Conservation (phyloP, 805 yeast species). For the Candida morakotiae region DNA sequence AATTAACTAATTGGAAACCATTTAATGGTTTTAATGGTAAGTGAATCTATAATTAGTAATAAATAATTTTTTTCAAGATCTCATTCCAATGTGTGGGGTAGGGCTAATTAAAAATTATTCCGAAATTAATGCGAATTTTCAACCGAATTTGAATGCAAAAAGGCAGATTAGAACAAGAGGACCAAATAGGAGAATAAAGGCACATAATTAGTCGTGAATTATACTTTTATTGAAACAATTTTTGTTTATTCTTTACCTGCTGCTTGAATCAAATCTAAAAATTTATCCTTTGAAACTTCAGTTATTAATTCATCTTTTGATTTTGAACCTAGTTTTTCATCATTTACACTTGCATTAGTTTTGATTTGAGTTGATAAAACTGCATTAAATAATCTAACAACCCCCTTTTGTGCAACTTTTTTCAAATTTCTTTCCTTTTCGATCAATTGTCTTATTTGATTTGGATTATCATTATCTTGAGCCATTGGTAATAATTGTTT, state of each 20-base stretch:
- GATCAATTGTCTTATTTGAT: slow-evolving; percentile 50
- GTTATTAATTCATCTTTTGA: slow-evolving; percentile 61
- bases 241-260: slow-evolving; percentile 46
- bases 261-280: slow-evolving; percentile 80
- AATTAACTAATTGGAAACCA: neutral
- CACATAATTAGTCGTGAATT: too few species aligned
- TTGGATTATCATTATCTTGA: slow-evolving; percentile 43
- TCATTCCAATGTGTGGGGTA: too few species aligned
- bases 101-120: too few species aligned
- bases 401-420: slow-evolving; percentile 86
- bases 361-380: slow-evolving; percentile 71
- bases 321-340: slow-evolving; percentile 40
- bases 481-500: slow-evolving; percentile 58
- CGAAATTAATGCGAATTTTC: neutral
- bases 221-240: too few species aligned
- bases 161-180: too few species aligned
- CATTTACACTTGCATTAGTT: slow-evolving; percentile 48
- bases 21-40: too few species aligned
- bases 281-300: slow-evolving; percentile 84
- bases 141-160: neutral
- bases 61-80: too few species aligned
- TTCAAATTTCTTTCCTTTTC: slow-evolving; percentile 68
- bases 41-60: too few species aligned
- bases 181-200: too few species aligned
- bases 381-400: slow-evolving; percentile 79